These are phyloP conservation scores for Penicillium ucsense DNA, from an alignment of 495 filamentous ascomycete genomes.

Conservation along the genomic window DNA sequence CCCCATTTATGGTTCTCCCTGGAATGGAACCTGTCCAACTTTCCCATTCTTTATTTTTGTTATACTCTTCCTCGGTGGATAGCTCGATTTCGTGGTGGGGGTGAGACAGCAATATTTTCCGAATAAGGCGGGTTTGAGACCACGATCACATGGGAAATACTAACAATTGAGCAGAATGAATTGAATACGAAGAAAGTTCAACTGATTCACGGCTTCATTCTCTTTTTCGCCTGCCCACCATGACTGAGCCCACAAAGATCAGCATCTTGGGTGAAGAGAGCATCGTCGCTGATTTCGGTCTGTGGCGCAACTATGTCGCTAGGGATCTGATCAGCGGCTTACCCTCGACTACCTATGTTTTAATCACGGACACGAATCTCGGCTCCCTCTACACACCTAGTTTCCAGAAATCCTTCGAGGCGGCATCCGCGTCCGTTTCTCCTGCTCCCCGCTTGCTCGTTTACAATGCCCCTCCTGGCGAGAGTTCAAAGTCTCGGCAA, in stretches of 20 bases:
- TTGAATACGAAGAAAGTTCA: constrained; percentile 13
- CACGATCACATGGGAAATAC: constrained; percentile 1
- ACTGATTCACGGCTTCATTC: constrained; percentile 1
- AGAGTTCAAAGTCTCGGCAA: constrained; percentile 82
- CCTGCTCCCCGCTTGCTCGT: constrained; percentile 62
- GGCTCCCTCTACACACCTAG: constrained; percentile 64
- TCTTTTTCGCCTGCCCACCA: constrained; percentile 8
- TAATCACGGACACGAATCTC: constrained; percentile 94
- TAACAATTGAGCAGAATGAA: constrained; percentile 25
- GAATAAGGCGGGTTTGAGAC: no score
- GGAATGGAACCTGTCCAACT: neutral
- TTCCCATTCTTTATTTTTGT: neutral
- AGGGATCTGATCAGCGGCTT: constrained; percentile 71
- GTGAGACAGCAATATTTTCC: constrained; percentile 1
- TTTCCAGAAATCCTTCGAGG: constrained; percentile 65
- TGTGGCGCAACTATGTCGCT: constrained; percentile 76
- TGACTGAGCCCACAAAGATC: constrained; percentile 39
- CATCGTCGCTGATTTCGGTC: constrained; percentile 84
- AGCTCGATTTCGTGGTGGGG: constrained; percentile 16
- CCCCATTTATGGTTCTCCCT: neutral
- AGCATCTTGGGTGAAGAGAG: constrained; percentile 59
- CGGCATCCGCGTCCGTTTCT: constrained; percentile 37
- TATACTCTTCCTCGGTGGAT: neutral
- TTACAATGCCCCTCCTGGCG: constrained; percentile 81
- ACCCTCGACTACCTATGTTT: constrained; percentile 81